Evolutionary conservation across 2,329 filamentous ascomycete genomes (phyloP), one percentile per base, ranked within the genome.

Genomic region (Bisporella sp.): DNA sequence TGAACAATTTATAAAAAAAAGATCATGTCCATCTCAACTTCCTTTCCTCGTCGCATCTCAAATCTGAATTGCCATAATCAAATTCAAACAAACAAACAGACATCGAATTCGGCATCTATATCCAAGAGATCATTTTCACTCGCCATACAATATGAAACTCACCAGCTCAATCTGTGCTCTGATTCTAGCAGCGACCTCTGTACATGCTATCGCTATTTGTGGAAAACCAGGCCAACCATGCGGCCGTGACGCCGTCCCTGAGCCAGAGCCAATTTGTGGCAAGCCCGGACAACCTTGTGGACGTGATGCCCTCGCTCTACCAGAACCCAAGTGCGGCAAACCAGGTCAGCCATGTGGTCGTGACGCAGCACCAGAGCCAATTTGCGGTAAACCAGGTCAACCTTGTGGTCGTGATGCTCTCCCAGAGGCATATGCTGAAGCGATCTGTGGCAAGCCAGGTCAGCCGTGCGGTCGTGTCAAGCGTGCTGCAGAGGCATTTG

Each of bases 171-270:
- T 53, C 28, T 44, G 35, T 28, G 30, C 51, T 31, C 41, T 46
- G 5, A 45, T 53, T 35, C 33, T 53, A 31, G 49, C 51, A 21
- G 49, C 51, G 30, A 47, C 45, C 12, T 48, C 49, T 21, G 21
- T 3, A 21, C 21, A 21, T 21, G 53, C 61, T 40, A 50, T 49
- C 11, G 13, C 42, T n/a, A 31, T 6, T 7, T 53, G 51, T 31
- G 51, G 51, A 46, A 42, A 35, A 6, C 47, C 47, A 8, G 50
- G 50, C 5, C 50, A 50, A 50, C 42, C 37, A 11, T 52, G 50
- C 11, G 30, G 31, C 13, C 48, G 48, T 3, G 29, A 33, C 30
- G 51, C 51, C 6, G 13, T 53, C 21, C 51, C 51, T 5, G 47
- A 50, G 43, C 50, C 50, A n/a, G 52, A 51, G 31, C 45, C 50